A percentile compares a stretch with the other conserved stretches of the same genome.
phyloP scores from a whole-genome alignment of 179 eudicot genomes.

The Beta lomatogona region DNA sequence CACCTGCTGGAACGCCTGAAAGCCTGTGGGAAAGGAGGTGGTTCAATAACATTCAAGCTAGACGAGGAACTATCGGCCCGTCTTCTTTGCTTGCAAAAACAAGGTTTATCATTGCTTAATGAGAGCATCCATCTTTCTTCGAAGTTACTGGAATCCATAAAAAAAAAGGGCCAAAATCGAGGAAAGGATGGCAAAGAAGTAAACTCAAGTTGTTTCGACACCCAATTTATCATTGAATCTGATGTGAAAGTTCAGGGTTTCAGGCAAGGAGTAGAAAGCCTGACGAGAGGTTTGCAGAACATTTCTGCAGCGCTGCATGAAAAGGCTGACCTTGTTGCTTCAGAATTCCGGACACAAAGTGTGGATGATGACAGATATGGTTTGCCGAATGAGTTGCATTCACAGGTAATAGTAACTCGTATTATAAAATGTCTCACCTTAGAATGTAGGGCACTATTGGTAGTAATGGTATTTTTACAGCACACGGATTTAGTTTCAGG shows the following conservation, averaged over 20 bases:
- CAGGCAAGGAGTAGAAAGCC: constrained; percentile 61
- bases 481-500: neutral
- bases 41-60: constrained; percentile 55
- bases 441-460: neutral
- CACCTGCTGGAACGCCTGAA: constrained; percentile 66
- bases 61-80: constrained; percentile 68
- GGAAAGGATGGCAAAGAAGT: constrained; percentile 39
- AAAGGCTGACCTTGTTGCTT: constrained; percentile 42
- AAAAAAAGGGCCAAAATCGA: constrained; percentile 44
- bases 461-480: neutral
- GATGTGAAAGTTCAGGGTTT: constrained; percentile 80
- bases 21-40: constrained; percentile 52
- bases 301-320: constrained; percentile 50
- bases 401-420: constrained; percentile 43
- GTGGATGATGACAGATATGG: constrained; percentile 27
- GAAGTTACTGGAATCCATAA: constrained; percentile 60
- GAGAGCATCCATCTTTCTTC: constrained; percentile 62
- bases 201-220: constrained; percentile 40
- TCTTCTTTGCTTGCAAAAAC: constrained; percentile 61
- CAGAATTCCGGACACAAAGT: constrained; percentile 34
- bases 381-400: constrained; percentile 36
- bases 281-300: constrained; percentile 54
- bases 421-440: neutral
- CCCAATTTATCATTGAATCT: constrained; percentile 66
- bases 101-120: constrained; percentile 57